phyloP scores from a whole-genome alignment of 495 filamentous ascomycete species.

The Filosporella fistucella region DNA sequence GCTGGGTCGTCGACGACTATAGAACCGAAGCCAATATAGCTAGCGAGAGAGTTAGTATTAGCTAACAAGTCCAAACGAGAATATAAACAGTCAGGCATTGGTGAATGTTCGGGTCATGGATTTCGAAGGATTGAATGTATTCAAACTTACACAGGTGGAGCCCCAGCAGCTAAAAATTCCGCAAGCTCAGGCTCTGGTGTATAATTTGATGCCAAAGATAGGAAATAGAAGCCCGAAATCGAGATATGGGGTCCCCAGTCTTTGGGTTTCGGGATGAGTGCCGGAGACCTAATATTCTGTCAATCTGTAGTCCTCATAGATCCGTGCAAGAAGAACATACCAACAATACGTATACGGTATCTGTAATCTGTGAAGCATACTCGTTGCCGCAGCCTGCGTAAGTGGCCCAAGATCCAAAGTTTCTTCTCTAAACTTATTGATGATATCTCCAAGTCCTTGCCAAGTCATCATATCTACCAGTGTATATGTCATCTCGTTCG shows the following conservation, averaged over 20 bases:
- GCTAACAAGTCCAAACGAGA: too few relatives aligned
- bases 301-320: not conserved
- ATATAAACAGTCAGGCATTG: too few relatives aligned
- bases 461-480: slow-evolving; percentile 66
- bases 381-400: slow-evolving; percentile 66
- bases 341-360: slow-evolving; percentile 55
- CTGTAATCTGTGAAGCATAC: slow-evolving; percentile 49
- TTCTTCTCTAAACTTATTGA: slow-evolving; percentile 52
- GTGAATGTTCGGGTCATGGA: too few relatives aligned
- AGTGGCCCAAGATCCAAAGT: slow-evolving; percentile 50
- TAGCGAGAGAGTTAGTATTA: too few relatives aligned
- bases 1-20: slow-evolving; percentile 64
- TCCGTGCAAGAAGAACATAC: not conserved
- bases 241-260: slow-evolving; percentile 60
- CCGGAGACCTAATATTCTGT: slow-evolving; percentile 47
- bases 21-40: slow-evolving; percentile 65
- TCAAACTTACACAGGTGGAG: slow-evolving; percentile 49
- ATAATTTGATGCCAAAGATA: slow-evolving; percentile 34
- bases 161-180: slow-evolving; percentile 48
- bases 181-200: slow-evolving; percentile 47
- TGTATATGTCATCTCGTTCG: slow-evolving; percentile 67
- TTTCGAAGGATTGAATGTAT: too few relatives aligned
- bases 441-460: slow-evolving; percentile 53
- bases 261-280: slow-evolving; percentile 57
- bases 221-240: slow-evolving; percentile 53